Percentiles rank a stretch among this genome's conserved stretches.
Conservation (phyloP, 768 basidiomycete genomes). For the Leccinum truebloodii region DNA sequence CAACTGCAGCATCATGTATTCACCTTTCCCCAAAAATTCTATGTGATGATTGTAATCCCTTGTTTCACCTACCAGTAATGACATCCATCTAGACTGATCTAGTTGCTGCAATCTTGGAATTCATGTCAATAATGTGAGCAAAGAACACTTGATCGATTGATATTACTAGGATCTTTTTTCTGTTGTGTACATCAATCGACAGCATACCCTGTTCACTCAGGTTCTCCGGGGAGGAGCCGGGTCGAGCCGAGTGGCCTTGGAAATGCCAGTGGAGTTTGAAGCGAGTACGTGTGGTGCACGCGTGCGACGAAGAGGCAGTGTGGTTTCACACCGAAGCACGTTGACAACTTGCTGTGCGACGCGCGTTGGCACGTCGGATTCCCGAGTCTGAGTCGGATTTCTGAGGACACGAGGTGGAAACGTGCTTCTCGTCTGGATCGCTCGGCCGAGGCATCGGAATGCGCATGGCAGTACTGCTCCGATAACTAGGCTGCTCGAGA, state of each 20-base stretch:
- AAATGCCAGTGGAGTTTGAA: background rate
- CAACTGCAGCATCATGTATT: too few species aligned
- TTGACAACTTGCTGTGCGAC: background rate
- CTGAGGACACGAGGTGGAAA: background rate
- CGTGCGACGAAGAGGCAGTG: slow-evolving; percentile 1
- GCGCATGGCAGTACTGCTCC: background rate
- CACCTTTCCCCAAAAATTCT: too few species aligned
- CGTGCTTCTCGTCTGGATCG: background rate
- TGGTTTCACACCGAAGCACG: background rate
- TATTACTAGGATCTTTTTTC: background rate
- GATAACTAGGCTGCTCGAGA: too few species aligned
- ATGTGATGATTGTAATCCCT: too few species aligned
- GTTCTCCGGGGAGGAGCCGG: too few species aligned
- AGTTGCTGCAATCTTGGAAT: too few species aligned
- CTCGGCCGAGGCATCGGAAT: background rate
- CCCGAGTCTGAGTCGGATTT: background rate
- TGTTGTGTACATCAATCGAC: background rate
- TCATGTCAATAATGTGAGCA: too few species aligned
- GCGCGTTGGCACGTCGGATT: too few species aligned
- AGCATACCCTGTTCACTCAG: background rate
- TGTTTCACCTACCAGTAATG: too few species aligned
- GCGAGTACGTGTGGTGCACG: background rate
- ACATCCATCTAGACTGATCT: too few species aligned
- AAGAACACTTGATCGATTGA: too few species aligned
- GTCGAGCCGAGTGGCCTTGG: too few species aligned